phyloP scores from a whole-genome alignment of 169 alveolate species.

The Plasmodium gallinaceum region DNA sequence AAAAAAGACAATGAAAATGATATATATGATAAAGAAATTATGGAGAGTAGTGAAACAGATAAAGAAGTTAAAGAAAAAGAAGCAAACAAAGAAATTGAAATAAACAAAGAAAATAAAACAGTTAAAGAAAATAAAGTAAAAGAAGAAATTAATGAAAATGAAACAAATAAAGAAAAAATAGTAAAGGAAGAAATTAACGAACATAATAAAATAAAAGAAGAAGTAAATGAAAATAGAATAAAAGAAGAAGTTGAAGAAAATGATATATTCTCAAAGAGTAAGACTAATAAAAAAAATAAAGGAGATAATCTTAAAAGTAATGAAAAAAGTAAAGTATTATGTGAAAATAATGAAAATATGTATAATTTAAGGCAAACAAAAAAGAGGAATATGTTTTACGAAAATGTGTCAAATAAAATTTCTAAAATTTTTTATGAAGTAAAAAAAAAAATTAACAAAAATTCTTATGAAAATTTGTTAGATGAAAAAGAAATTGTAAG shows the following conservation, averaged over 20 bases:
- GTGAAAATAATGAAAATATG: too few relatives aligned
- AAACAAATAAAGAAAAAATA: background rate
- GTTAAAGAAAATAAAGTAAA: background rate
- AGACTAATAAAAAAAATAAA: background rate
- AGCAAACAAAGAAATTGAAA: background rate
- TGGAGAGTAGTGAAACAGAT: background rate
- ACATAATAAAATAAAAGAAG: background rate
- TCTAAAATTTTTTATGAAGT: constrained; percentile 3
- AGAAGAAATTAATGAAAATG: background rate
- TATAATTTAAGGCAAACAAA: background rate
- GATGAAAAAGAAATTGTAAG: constrained; percentile 1
- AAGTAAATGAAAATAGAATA: background rate
- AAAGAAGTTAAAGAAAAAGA: background rate
- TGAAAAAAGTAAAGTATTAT: too few relatives aligned
- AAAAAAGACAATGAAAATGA: background rate
- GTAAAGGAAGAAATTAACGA: background rate
- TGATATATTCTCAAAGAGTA: background rate
- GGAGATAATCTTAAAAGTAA: background rate
- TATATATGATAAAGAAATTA: background rate
- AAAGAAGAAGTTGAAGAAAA: background rate
- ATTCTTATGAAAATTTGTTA: constrained; percentile 6
- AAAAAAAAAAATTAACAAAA: background rate
- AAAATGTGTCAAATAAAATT: constrained; percentile 31
- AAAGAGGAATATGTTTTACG: constrained; percentile 28
- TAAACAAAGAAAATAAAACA: background rate